These are phyloP conservation scores for Pythium myriotylum DNA, from an alignment of 352 stramenopile species.

Conservation along the genomic window DNA sequence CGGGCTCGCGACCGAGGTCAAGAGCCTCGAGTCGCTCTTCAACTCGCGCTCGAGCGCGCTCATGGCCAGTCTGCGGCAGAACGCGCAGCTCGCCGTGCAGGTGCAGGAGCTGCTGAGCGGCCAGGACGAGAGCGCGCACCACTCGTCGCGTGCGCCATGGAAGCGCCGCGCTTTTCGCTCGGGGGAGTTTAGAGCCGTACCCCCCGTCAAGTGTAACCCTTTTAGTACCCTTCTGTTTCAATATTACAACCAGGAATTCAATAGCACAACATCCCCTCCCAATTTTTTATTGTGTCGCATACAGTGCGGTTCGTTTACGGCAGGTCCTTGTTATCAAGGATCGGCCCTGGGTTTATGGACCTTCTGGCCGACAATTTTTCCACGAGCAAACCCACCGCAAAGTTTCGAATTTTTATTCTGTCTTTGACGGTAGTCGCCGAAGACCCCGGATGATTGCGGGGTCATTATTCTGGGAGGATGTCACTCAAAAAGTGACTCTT, in stretches of 20 bases:
- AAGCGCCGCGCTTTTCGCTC: neutral
- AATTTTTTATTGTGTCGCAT: slow-evolving; percentile 11
- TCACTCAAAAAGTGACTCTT: too few species aligned
- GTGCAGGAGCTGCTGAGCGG: slow-evolving; percentile 11
- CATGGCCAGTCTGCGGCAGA: slow-evolving; percentile 22
- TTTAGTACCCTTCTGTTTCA: too few species aligned
- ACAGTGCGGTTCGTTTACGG: neutral
- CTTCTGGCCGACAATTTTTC: neutral
- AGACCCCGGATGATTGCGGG: too few species aligned
- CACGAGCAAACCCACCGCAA: too few species aligned
- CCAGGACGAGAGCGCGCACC: neutral
- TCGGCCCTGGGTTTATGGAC: too few species aligned
- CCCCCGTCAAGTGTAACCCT: neutral
- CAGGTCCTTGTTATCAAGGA: too few species aligned
- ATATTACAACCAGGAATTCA: slow-evolving; percentile 11
- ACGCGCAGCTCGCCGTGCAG: slow-evolving; percentile 15
- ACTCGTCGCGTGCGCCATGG: slow-evolving; percentile 16
- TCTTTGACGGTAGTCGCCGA: too few species aligned
- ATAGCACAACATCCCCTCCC: too few species aligned
- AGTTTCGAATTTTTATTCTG: too few species aligned
- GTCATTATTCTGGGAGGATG: too few species aligned
- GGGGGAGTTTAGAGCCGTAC: slow-evolving; percentile 8
- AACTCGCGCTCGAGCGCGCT: slow-evolving; percentile 26
- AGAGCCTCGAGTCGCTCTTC: slow-evolving; percentile 24
- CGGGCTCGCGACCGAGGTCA: slow-evolving; percentile 23